These are phyloP conservation scores for Zygosaccharomyces sapae DNA, from an alignment of 1,139 yeast genomes.

Conservation along the genomic window DNA sequence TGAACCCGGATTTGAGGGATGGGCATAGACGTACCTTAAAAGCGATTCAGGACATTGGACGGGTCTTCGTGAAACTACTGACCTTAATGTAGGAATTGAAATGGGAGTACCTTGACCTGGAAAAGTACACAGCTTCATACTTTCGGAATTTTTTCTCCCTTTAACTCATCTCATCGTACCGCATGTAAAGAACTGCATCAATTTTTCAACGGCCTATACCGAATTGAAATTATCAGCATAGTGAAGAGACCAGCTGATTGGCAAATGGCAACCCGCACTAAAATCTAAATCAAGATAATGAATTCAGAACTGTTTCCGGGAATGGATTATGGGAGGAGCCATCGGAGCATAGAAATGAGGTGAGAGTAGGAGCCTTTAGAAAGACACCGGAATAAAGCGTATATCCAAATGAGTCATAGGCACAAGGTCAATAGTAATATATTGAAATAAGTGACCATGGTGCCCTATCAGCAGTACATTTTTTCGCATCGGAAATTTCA, in stretches of 20 bases:
- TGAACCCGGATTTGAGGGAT: constrained; percentile 32
- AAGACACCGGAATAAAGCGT: too few species aligned
- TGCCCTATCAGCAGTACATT: neutral
- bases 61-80: constrained; percentile 26
- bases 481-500: constrained; percentile 4
- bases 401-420: too few species aligned
- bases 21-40: constrained; percentile 22
- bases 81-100: constrained; percentile 24
- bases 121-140: constrained; percentile 31
- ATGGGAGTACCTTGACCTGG: constrained; percentile 38
- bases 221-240: too few species aligned
- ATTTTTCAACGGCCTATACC: neutral
- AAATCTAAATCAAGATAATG: too few species aligned
- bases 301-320: too few species aligned
- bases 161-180: neutral
- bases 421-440: too few species aligned
- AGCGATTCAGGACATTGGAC: constrained; percentile 26
- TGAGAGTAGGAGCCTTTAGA: too few species aligned
- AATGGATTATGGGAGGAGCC: too few species aligned
- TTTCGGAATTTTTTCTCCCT: neutral
- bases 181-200: constrained; percentile 4
- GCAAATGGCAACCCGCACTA: too few species aligned
- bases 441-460: too few species aligned
- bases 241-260: too few species aligned
- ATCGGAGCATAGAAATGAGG: too few species aligned